These are phyloP conservation scores for Metarhizium rileyi DNA, from an alignment of 2,329 filamentous ascomycete genomes.

Conservation along the genomic window DNA sequence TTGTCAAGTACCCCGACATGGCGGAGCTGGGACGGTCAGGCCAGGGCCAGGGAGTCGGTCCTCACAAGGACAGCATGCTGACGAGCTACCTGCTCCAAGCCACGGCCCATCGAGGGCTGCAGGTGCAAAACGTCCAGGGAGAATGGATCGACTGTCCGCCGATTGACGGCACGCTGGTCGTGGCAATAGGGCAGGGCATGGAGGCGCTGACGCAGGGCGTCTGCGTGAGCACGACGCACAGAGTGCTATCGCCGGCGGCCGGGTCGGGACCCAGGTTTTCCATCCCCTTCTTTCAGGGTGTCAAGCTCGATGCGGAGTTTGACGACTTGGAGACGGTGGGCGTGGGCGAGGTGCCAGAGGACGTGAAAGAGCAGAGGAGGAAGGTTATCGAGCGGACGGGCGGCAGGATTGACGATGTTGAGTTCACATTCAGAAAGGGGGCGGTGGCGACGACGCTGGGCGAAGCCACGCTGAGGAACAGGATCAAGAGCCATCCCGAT, in stretches of 20 bases:
- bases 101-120: conserved; percentile 62
- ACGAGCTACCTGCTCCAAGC: conserved; percentile 75
- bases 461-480: conserved; percentile 75
- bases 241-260: conserved; percentile 63
- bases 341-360: conserved; percentile 49
- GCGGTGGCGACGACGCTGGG: conserved; percentile 59
- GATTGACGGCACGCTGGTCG: conserved; percentile 66
- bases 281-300: conserved; percentile 83
- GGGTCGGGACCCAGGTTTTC: conserved; percentile 66
- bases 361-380: conserved; percentile 52
- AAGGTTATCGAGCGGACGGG: conserved; percentile 46
- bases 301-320: conserved; percentile 69
- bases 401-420: conserved; percentile 61
- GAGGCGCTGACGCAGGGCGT: conserved; percentile 79
- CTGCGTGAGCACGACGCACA: conserved; percentile 72
- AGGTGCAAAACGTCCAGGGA: conserved; percentile 72
- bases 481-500: conserved; percentile 79
- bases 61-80: conserved; percentile 80
- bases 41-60: conserved; percentile 56
- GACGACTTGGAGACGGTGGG: conserved; percentile 59
- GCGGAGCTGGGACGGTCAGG: conserved; percentile 41
- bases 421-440: conserved; percentile 74
- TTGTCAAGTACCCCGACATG: conserved; percentile 75
- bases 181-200: conserved; percentile 79
- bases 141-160: conserved; percentile 78